Conservation (phyloP, 495 filamentous ascomycete species). For the Penicillium psychrofluorescens region DNA sequence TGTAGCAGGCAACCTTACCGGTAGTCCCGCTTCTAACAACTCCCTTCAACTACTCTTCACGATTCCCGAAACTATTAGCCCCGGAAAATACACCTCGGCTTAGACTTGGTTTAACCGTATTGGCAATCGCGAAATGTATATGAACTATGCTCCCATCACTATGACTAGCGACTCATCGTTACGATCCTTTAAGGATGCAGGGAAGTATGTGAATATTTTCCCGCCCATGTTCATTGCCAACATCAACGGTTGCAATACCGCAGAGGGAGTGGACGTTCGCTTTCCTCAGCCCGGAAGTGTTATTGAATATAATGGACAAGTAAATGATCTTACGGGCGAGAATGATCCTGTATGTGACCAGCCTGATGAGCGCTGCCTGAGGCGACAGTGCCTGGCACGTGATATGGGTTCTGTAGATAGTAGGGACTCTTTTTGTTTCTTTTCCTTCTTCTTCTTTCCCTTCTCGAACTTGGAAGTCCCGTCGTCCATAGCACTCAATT, state of each 20-base stretch:
- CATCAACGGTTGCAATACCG: constrained; percentile 52
- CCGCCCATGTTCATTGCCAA: constrained; percentile 77
- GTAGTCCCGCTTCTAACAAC: constrained; percentile 5
- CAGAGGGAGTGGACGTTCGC: constrained; percentile 43
- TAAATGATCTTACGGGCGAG: constrained; percentile 10
- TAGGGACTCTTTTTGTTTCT: no score
- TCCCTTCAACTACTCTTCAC: constrained; percentile 27
- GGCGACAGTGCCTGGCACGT: no score
- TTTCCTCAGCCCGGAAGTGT: constrained; percentile 65
- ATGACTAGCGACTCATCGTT: constrained; percentile 42
- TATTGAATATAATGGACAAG: constrained; percentile 26
- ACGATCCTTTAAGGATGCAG: constrained; percentile 12
- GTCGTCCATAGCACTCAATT: no score
- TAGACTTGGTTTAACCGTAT: constrained; percentile 87
- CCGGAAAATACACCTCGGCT: constrained; percentile 56
- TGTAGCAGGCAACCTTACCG: constrained; percentile 21
- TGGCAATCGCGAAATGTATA: constrained; percentile 84
- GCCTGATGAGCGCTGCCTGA: no score
- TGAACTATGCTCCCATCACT: constrained; percentile 73
- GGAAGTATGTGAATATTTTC: constrained; percentile 31
- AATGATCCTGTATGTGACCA: constrained; percentile 13
- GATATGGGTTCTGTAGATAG: no score
- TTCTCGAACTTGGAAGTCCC: no score
- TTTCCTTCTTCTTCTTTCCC: no score
- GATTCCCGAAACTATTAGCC: constrained; percentile 29